These are phyloP conservation scores for Powellomyces hirtus DNA, from an alignment of 192 early-diverging fungal genomes.

Conservation along the genomic window DNA sequence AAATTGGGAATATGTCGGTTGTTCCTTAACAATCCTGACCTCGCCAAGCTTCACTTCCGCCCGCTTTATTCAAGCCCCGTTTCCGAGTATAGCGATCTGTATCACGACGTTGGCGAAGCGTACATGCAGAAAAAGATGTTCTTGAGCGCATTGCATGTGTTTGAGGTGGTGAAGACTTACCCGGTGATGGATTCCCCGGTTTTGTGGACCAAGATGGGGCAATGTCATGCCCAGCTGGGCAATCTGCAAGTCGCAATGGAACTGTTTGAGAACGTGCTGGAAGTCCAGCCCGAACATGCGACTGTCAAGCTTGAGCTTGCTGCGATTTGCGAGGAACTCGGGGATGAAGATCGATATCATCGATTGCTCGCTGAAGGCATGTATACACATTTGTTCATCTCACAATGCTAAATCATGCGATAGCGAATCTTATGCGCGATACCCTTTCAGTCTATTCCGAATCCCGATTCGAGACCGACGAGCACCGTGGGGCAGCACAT, in stretches of 20 bases:
- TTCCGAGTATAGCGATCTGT: slow-evolving; percentile 64
- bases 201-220: slow-evolving; percentile 57
- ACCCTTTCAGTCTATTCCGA: too few species aligned
- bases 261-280: slow-evolving; percentile 49
- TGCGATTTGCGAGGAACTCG: slow-evolving; percentile 70
- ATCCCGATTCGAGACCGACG: too few species aligned
- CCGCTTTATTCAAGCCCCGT: slow-evolving; percentile 50
- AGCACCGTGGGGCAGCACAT: too few species aligned
- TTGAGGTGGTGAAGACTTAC: slow-evolving; percentile 30
- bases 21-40: slow-evolving; percentile 58
- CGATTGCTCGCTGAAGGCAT: too few species aligned
- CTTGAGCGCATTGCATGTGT: slow-evolving; percentile 58
- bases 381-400: too few species aligned
- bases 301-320: slow-evolving; percentile 69
- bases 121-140: slow-evolving; percentile 65
- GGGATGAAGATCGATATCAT: slow-evolving; percentile 42
- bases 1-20: slow-evolving; percentile 82
- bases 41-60: slow-evolving; percentile 61
- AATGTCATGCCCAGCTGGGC: slow-evolving; percentile 58
- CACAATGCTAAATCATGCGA: too few species aligned
- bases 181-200: not conserved
- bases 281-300: slow-evolving; percentile 60
- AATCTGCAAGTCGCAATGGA: slow-evolving; percentile 52
- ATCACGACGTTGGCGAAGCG: slow-evolving; percentile 72
- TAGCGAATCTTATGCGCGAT: too few species aligned